Conservation (phyloP, 768 basidiomycete genomes). For the Panellus pusillus region DNA sequence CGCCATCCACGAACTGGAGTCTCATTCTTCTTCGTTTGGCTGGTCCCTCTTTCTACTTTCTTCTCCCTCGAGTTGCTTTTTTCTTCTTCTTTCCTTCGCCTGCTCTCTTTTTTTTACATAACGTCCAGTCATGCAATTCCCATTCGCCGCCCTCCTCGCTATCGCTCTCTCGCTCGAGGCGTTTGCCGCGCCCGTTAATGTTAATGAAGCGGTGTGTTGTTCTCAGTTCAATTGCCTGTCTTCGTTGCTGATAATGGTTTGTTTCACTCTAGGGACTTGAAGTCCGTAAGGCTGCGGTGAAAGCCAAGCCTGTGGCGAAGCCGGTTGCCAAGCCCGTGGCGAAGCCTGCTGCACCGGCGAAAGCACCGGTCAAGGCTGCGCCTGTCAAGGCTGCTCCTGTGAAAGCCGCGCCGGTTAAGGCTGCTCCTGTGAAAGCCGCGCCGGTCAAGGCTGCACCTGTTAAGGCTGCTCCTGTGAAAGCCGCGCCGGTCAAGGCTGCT, state of each 20-base stretch:
- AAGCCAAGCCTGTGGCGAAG: not conserved
- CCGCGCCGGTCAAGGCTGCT: too few species aligned
- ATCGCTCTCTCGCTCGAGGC: not conserved
- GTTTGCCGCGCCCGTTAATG: constrained; percentile 4
- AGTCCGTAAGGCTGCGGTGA: not conserved
- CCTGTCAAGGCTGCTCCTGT: too few species aligned
- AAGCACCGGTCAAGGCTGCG: not conserved
- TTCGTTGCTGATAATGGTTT: not conserved
- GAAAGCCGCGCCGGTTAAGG: too few species aligned
- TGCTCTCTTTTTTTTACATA: not conserved
- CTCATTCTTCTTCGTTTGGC: constrained; percentile 2
- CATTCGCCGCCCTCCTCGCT: not conserved
- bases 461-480: too few species aligned
- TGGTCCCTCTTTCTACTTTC: constrained; percentile 2
- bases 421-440: too few species aligned
- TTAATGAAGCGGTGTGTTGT: not conserved
- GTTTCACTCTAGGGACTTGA: not conserved
- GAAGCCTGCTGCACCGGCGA: not conserved
- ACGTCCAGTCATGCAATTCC: constrained; percentile 1
- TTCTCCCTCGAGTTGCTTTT: not conserved
- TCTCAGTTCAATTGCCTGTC: not conserved
- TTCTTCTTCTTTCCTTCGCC: not conserved
- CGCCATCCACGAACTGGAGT: not conserved
- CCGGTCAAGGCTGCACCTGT: too few species aligned
- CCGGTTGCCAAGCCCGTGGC: not conserved